Base-by-base conservation (phyloP, 768 basidiomycete species). In the Termitomyces bulborhizus region DNA sequence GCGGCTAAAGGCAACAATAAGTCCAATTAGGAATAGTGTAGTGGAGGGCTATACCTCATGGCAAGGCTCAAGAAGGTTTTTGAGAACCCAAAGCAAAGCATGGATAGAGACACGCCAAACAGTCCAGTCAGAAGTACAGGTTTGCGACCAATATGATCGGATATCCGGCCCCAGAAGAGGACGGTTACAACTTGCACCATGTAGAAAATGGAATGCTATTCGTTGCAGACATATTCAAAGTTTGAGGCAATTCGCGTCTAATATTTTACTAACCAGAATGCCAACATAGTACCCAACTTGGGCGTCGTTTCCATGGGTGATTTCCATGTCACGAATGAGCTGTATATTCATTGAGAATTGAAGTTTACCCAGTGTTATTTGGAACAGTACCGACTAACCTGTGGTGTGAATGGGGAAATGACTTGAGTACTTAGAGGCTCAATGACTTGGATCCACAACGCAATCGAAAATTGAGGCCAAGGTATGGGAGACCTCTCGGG, bases 241-340 rank as follows among this genome's bases (percentile, higher is more conserved):
- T 34, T 41, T 43, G 13, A 6, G 21, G 11, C 4, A 5, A 18
- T 34, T 43, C 4, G 26, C 7, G 3, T n/a, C 4, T 1, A 11
- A 9, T 44, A 13, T 3, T 1, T 16, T 15, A 65, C 78, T 34
- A 24, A 88, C 88, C 79, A 91, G 71, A 9, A 89, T 61, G 16
- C 89, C 89, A 53, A 88, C 86, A 71, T 90, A 92, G 65, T 88
- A 85, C 43, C 87, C 90, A 9, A 90, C 85, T 59, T 77, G 74
- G 2, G 79, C 78, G 64, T 90, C 86, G 63, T 88, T 80, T 31
- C 87, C 88, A 61, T 83, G 70, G 12, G 86, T 88, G 7, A 89
- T 76, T 11, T 84, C 87, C 51, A 86, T 73, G 62, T 83, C 83
- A 26, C 84, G 81, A 55, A 86, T 78, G 41, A 87, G 72, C 87